A percentile compares a stretch with the other conserved stretches of the same genome.
These are phyloP conservation scores for Colletotrichum eleusines DNA, from an alignment of 2,329 filamentous ascomycete genomes.

Conservation along the genomic window DNA sequence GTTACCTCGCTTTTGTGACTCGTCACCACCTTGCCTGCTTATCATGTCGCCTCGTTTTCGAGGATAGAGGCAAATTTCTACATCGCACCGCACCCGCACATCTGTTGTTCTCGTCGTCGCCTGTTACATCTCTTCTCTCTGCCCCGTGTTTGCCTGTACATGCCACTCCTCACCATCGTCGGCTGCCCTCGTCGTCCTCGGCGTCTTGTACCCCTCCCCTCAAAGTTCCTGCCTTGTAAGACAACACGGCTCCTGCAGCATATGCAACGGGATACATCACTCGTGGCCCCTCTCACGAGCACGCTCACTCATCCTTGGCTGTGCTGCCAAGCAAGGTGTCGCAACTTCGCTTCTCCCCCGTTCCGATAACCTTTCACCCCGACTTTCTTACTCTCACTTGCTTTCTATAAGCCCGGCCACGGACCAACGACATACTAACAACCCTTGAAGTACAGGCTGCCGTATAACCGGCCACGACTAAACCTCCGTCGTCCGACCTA, in stretches of 20 bases:
- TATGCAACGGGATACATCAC: slow-evolving; percentile 38
- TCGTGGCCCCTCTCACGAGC: slow-evolving; percentile 39
- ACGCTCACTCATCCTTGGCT: slow-evolving; percentile 29
- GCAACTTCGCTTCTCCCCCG: slow-evolving; percentile 25
- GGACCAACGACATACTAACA: slow-evolving; percentile 30
- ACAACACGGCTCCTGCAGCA: slow-evolving; percentile 36
- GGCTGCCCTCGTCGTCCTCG: slow-evolving; percentile 19
- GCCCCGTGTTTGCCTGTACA: slow-evolving; percentile 32
- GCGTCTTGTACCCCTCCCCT: slow-evolving; percentile 27
- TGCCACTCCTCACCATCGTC: slow-evolving; percentile 23
- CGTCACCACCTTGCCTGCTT: slow-evolving; percentile 19
- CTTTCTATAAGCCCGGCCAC: slow-evolving; percentile 16
- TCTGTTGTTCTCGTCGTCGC: slow-evolving; percentile 6
- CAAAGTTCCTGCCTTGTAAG: slow-evolving; percentile 32
- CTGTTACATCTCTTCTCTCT: slow-evolving; percentile 15
- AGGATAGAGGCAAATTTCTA: slow-evolving; percentile 12
- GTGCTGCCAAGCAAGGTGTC: slow-evolving; percentile 33
- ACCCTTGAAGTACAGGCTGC: slow-evolving; percentile 33
- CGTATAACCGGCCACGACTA: slow-evolving; percentile 34
- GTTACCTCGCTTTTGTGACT: slow-evolving; percentile 36
- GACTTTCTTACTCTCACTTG: slow-evolving; percentile 9
- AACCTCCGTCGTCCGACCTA: slow-evolving; percentile 28
- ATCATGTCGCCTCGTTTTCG: slow-evolving; percentile 18
- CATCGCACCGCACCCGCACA: slow-evolving; percentile 11
- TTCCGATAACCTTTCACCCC: not conserved